phyloP scores from a whole-genome alignment of 2,329 filamentous ascomycete species.

The Apiospora marii region DNA sequence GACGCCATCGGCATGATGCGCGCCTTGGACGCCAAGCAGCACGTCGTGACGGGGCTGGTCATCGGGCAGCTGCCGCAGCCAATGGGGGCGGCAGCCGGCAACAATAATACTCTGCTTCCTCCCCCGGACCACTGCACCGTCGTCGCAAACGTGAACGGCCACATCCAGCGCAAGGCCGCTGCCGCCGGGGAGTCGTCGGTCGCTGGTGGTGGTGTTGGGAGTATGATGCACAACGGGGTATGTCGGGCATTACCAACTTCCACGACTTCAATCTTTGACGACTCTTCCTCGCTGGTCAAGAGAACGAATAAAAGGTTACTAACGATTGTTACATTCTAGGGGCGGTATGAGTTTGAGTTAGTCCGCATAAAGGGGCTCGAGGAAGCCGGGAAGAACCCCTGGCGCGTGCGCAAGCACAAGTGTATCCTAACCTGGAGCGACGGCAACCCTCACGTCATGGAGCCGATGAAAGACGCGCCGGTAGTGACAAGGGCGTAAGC shows the following conservation, averaged over 20 bases:
- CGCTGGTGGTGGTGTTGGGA: background rate
- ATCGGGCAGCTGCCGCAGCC: constrained; percentile 37
- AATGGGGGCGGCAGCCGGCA: background rate
- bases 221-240: background rate
- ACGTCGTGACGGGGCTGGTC: constrained; percentile 32
- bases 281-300: no score
- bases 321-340: constrained; percentile 30
- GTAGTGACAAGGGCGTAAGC: background rate
- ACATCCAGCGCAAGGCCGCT: constrained; percentile 34
- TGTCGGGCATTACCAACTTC: background rate
- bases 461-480: constrained; percentile 18
- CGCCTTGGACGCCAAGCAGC: constrained; percentile 30
- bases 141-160: constrained; percentile 34
- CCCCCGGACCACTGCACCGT: constrained; percentile 36
- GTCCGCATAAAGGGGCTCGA: constrained; percentile 38
- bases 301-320: no score
- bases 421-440: constrained; percentile 37
- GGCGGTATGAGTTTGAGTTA: constrained; percentile 38
- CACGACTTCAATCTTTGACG: background rate
- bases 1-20: constrained; percentile 30
- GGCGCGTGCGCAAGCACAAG: constrained; percentile 39
- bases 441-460: constrained; percentile 35
- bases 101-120: background rate
- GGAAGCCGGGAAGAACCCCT: constrained; percentile 40
- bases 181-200: constrained; percentile 16